Evolutionary conservation across 805 yeast species (phyloP), one percentile per base, ranked within the genome.

Genomic region (Kuraishia ogatae): DNA sequence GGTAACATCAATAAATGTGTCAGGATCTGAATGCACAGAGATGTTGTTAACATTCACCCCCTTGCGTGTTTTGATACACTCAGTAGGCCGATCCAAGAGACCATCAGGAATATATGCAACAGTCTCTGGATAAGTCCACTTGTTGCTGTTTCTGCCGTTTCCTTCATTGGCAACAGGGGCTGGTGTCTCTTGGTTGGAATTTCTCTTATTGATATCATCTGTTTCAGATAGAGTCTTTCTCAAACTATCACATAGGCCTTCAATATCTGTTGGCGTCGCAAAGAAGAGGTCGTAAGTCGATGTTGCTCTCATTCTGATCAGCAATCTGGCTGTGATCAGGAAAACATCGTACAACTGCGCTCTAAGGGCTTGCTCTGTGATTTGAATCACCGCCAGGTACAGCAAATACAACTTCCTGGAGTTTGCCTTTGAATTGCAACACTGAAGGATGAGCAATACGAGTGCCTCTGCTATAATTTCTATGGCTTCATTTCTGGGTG

Each of bases 81-180:
- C 59, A 24, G 72, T 71, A 11, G 82, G 83, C 43, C 55, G 69
- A 50, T 75, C 73, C 48, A 80, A 71, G 52, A 68, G 64, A 1
- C 67, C 70, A 2, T 61, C 66, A 0, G 84, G 83, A 20, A 85
- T 68, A 59, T 80, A 81, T 2, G 68, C 67, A 2, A 79, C 62
- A 0, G 66, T 62, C 58, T 86, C 92, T 0, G 92, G 93, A 60
- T 75, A 84, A 4, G 68, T 66, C 93, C 92, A 86, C 55, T 68
- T 61, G 39, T 70, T 60, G 26, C 66, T 62, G 56, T 81, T 80
- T 11, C 4, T 60, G 26, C 66, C 62, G 56, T 81, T 80, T 11
- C 4, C 43, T 3, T 10, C n/a, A 35, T 17, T 35, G n/a, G 3
- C 43, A 35, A 3, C 43, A 13, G 43, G 15, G n/a, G 17, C 17